Evolutionary conservation across 2,329 filamentous ascomycete species (phyloP), one percentile per base, ranked within the genome.

Genomic region (Nigrospora osmanthi): DNA sequence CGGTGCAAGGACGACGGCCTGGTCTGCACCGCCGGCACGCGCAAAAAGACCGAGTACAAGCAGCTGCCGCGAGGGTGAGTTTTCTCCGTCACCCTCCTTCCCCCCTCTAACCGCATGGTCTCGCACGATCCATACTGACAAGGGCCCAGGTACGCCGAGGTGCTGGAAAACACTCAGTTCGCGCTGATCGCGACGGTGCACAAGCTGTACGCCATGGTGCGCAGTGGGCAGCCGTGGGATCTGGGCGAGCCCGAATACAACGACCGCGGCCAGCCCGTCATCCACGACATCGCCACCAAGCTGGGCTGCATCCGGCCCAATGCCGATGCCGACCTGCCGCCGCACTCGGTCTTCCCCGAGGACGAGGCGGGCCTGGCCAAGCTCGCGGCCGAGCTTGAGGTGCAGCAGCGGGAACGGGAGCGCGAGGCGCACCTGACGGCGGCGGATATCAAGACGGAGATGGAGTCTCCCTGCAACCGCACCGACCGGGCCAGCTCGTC

Each of bases 21-120:
- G 9, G 76, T 83, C 16, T 83, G 80, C 62, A 81, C 76, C 9
- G 78, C 78, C 14, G 79, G 79, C 9, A 74, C 77, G 13, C 68
- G 80, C 49, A 83, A 82, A 58, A 83, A 83, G 75, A 78, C 78
- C n/a, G 79, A 83, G 55, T 83, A 80, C 60, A 83, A 83, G 66
- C 78, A 83, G 62, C 60, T 83, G 39, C 79, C 80, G 11, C 66
- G 75, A 67, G 79, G 79, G 72, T 81, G 70, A 47, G 73, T 58
- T n/a, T n/a, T n/a, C n/a, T n/a, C n/a, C n/a, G n/a, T n/a, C n/a
- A n/a, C 16, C 15, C 31, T 15, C 15, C 28, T 6, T 14, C 32
- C 6, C 40, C 33, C 34, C 19, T 37, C 33, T 9, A 19, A 9
- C 28, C 19, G 10, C 19, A 36, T 31, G 40, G 17, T 23, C 41